These are phyloP conservation scores for Diospyros kaki DNA, from an alignment of 148 eudicot genomes.

Conservation along the genomic window DNA sequence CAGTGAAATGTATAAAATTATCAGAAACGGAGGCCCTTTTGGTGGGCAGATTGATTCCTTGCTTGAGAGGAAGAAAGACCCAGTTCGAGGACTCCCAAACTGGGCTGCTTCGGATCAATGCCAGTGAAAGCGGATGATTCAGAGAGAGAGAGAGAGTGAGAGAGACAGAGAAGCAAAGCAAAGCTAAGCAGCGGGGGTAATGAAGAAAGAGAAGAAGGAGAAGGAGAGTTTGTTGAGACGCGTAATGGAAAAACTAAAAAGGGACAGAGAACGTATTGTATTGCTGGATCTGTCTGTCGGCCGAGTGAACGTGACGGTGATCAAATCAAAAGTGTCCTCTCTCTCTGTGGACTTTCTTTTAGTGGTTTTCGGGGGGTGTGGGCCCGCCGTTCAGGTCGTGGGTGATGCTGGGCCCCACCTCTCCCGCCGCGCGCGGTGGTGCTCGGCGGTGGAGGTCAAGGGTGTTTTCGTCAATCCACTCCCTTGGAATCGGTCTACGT, in stretches of 20 bases:
- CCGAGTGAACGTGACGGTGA: not conserved
- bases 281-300: conserved; percentile 1
- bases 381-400: not conserved
- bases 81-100: conserved; percentile 4
- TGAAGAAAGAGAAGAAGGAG: conserved; percentile 7
- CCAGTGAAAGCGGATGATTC: not conserved
- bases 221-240: conserved; percentile 19
- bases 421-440: not conserved
- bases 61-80: conserved; percentile 15
- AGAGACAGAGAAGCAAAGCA: conserved; percentile 9
- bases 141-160: conserved; percentile 8
- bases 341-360: not conserved
- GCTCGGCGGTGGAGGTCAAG: not conserved
- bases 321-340: not conserved
- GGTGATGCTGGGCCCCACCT: not conserved
- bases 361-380: conserved; percentile 33
- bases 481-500: not conserved
- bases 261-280: conserved; percentile 15
- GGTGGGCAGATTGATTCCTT: conserved; percentile 20
- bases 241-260: conserved; percentile 36
- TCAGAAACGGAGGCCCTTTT: not conserved
- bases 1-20: not conserved
- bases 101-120: not conserved
- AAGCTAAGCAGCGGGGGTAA: conserved; percentile 3
- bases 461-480: not conserved